A percentile compares a stretch with the other conserved stretches of the same genome.
Conservation (phyloP, 257 asterid species). For the Cynanchum wilfordii region DNA sequence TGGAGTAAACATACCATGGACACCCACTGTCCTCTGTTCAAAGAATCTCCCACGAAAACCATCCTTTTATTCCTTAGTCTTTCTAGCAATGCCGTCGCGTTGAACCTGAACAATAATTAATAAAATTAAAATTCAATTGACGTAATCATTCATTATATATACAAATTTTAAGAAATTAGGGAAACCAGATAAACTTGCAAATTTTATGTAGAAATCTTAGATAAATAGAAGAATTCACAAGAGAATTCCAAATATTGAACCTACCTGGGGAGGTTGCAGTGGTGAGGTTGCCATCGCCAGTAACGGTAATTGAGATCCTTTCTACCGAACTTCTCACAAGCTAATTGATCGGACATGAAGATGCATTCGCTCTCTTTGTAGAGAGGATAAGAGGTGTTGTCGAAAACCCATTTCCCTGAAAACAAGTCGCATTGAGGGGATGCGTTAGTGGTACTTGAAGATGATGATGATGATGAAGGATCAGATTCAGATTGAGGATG, state of each 20-base stretch:
- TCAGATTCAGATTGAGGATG: not conserved
- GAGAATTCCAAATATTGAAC: not conserved
- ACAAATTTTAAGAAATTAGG: too few relatives aligned
- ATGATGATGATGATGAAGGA: not conserved
- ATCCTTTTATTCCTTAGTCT: slow-evolving; percentile 56
- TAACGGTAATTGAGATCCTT: slow-evolving; percentile 48
- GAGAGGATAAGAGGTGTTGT: slow-evolving; percentile 39
- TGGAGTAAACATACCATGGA: slow-evolving; percentile 63
- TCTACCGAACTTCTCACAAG: slow-evolving; percentile 58
- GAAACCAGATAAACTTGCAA: too few relatives aligned
- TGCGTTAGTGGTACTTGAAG: slow-evolving; percentile 1
- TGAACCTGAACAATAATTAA: slow-evolving; percentile 29
- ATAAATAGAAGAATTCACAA: too few relatives aligned
- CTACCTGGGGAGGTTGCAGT: slow-evolving; percentile 62
- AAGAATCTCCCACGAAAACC: slow-evolving; percentile 65
- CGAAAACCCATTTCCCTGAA: slow-evolving; percentile 60
- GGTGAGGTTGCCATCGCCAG: slow-evolving; percentile 86
- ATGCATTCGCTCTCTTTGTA: slow-evolving; percentile 71
- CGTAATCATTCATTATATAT: too few relatives aligned
- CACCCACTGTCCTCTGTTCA: slow-evolving; percentile 62
- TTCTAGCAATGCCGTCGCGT: slow-evolving; percentile 46
- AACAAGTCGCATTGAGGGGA: slow-evolving; percentile 40
- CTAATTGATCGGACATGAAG: slow-evolving; percentile 43
- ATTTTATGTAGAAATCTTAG: too few relatives aligned
- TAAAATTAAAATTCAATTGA: too few relatives aligned